phyloP scores from a whole-genome alignment of 192 early-diverging fungal genomes.

The Entomortierella lignicola region DNA sequence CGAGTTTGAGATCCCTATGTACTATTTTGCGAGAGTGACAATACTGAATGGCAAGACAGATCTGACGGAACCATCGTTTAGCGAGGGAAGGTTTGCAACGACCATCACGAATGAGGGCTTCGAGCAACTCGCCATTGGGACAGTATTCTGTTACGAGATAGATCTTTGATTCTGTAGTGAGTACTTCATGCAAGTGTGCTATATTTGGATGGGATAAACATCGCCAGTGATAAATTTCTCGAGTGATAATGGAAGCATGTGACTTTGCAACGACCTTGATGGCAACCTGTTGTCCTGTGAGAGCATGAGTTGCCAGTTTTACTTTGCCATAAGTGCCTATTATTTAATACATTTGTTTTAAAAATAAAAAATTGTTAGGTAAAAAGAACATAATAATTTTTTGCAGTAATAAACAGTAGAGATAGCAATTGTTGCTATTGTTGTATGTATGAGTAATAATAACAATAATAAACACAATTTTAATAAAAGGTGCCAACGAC shows the following conservation, averaged over 20 bases:
- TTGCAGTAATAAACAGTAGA: too few species aligned
- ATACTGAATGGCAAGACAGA: slow-evolving; percentile 61
- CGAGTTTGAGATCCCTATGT: slow-evolving; percentile 71
- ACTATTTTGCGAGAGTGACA: slow-evolving; percentile 68
- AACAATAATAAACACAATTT: too few species aligned
- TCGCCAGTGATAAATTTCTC: slow-evolving; percentile 74
- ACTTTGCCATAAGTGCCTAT: slow-evolving; percentile 76
- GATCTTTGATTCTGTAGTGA: slow-evolving; percentile 77
- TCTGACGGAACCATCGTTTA: slow-evolving; percentile 62
- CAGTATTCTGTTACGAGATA: slow-evolving; percentile 88
- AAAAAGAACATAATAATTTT: not conserved
- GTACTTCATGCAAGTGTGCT: slow-evolving; percentile 80
- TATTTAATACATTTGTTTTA: too few species aligned
- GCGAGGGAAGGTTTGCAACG: slow-evolving; percentile 56
- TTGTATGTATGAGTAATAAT: too few species aligned
- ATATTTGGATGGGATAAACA: slow-evolving; percentile 85
- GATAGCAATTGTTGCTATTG: too few species aligned
- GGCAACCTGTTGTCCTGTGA: slow-evolving; percentile 72
- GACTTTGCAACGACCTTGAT: slow-evolving; percentile 71
- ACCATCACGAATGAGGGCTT: slow-evolving; percentile 58
- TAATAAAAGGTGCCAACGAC: not conserved
- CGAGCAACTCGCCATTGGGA: slow-evolving; percentile 72
- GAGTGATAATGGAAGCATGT: slow-evolving; percentile 67
- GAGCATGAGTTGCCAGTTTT: slow-evolving; percentile 67
- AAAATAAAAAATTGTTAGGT: too few species aligned